These are phyloP conservation scores for Zasmidium citrigriseum DNA, from an alignment of 2,329 filamentous ascomycete species.

Conservation along the genomic window DNA sequence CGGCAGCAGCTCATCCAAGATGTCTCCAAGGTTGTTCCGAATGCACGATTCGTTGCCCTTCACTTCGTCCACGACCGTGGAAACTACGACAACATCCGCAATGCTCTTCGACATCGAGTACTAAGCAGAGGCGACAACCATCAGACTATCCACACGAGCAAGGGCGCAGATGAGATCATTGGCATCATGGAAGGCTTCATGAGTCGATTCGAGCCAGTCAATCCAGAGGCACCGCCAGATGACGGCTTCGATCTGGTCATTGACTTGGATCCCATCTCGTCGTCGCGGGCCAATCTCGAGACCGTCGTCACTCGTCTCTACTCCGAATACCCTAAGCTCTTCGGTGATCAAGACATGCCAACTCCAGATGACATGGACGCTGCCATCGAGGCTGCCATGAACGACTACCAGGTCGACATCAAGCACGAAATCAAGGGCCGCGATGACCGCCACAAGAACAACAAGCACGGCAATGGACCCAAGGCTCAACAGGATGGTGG, in stretches of 20 bases:
- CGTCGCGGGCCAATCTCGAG: slow-evolving; percentile 86
- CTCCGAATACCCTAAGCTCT: slow-evolving; percentile 73
- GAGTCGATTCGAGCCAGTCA: slow-evolving; percentile 76
- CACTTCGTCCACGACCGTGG: slow-evolving; percentile 78
- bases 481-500: slow-evolving; percentile 35
- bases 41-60: slow-evolving; percentile 76
- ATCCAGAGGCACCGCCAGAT: slow-evolving; percentile 70
- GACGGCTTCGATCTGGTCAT: slow-evolving; percentile 81
- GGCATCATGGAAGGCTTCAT: slow-evolving; percentile 96
- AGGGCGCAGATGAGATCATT: slow-evolving; percentile 71
- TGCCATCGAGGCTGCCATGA: slow-evolving; percentile 73
- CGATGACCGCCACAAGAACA: slow-evolving; percentile 40
- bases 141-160: slow-evolving; percentile 90
- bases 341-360: slow-evolving; percentile 65
- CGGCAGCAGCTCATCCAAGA: slow-evolving; percentile 85
- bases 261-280: slow-evolving; percentile 73
- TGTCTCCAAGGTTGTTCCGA: slow-evolving; percentile 61
- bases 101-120: slow-evolving; percentile 76
- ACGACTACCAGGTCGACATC: slow-evolving; percentile 74
- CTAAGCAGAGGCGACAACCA: slow-evolving; percentile 90
- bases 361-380: slow-evolving; percentile 72
- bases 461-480: slow-evolving; percentile 26
- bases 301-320: slow-evolving; percentile 72
- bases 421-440: slow-evolving; percentile 70
- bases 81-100: slow-evolving; percentile 70